Evolutionary conservation across 352 stramenopile genomes (phyloP).

Genomic region (Globisporangium nagaii): DNA sequence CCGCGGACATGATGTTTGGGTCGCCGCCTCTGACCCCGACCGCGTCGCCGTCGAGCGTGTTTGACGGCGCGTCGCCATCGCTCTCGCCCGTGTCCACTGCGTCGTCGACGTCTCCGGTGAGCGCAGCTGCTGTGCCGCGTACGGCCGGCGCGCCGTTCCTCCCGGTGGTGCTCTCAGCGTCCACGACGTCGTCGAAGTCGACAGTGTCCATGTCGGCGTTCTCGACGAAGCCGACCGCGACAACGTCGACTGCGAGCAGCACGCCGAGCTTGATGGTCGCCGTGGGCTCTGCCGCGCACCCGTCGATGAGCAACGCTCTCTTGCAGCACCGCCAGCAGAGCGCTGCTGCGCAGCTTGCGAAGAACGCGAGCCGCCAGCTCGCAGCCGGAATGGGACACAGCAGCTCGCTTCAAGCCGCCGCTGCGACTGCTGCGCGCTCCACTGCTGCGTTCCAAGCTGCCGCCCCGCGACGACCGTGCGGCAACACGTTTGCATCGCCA

Average conservation of each 20-base stretch:
- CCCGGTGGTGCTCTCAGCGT: slow-evolving; percentile 21
- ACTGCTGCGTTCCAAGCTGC: slow-evolving; percentile 23
- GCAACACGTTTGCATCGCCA: slow-evolving; percentile 39
- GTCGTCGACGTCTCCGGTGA: slow-evolving; percentile 6
- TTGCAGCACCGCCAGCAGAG: slow-evolving; percentile 12
- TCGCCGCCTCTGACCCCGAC: slow-evolving; percentile 10
- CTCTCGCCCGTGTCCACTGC: slow-evolving; percentile 13
- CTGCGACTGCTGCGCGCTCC: slow-evolving; percentile 12
- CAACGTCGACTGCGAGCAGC: neutral
- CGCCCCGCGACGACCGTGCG: slow-evolving; percentile 29
- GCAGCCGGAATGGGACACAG: neutral
- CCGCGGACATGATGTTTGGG: slow-evolving; percentile 8
- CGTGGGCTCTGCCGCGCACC: neutral
- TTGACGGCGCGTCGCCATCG: slow-evolving; percentile 19
- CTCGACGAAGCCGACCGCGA: neutral
- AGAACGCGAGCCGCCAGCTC: slow-evolving; percentile 4
- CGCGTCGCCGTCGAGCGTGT: slow-evolving; percentile 11
- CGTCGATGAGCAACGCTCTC: neutral
- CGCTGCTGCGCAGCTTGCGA: slow-evolving; percentile 7
- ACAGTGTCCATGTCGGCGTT: slow-evolving; percentile 2
- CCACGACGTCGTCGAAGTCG: slow-evolving; percentile 2
- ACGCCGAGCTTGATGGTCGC: slow-evolving; percentile 7
- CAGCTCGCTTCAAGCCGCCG: neutral
- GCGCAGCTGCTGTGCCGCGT: neutral
- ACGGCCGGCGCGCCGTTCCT: slow-evolving; percentile 13